Percentiles rank a stretch among this genome's conserved stretches.
Evolutionary conservation across 768 basidiomycete genomes (phyloP).

Genomic region (Psilocybe sp.): DNA sequence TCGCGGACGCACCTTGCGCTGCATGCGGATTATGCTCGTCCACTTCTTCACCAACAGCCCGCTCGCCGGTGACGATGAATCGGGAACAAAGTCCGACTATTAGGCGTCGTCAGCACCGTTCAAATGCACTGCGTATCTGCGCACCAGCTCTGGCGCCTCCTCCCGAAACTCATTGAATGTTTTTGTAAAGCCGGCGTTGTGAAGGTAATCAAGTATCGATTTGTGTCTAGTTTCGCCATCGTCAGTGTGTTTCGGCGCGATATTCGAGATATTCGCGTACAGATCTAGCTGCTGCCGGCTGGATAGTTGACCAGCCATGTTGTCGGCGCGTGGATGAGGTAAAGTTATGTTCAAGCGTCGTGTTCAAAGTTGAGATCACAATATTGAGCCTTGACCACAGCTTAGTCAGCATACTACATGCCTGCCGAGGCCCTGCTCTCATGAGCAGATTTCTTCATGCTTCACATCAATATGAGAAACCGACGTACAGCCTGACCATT

Average conservation of each 20-base stretch:
- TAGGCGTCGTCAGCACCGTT: constrained; percentile 30
- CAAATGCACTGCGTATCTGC: constrained; percentile 6
- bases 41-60: constrained; percentile 96
- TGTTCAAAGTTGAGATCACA: no score
- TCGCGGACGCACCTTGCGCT: constrained; percentile 74
- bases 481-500: no score
- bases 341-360: no score
- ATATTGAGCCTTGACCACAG: no score
- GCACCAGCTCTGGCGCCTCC: constrained; percentile 26
- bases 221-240: constrained; percentile 51
- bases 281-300: constrained; percentile 27
- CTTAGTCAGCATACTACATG: no score
- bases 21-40: constrained; percentile 93
- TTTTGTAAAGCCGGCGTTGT: constrained; percentile 59
- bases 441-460: no score
- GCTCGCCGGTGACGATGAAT: constrained; percentile 82
- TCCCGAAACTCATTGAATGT: constrained; percentile 48
- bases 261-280: constrained; percentile 15
- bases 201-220: constrained; percentile 77
- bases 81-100: constrained; percentile 66
- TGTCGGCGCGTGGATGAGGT: background rate
- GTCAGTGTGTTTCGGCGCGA: constrained; percentile 7
- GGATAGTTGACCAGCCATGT: constrained; percentile 25
- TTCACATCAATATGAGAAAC: no score
- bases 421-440: no score